Conservation (phyloP, 2,329 filamentous ascomycete genomes). For the Penicillium sp. region DNA sequence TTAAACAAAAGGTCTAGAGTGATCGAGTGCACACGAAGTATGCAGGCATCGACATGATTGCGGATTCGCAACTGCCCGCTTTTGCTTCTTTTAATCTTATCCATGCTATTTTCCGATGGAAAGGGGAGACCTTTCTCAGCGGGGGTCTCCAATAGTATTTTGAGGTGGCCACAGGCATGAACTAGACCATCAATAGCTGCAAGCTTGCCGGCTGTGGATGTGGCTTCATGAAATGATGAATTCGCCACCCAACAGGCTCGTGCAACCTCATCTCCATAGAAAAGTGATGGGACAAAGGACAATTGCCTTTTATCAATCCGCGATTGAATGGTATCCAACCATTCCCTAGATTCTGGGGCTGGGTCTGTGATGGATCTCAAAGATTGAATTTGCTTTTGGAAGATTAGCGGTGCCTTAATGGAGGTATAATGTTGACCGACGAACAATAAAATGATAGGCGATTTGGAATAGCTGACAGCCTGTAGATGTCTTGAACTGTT, state of each 20-base stretch:
- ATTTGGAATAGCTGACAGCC: neutral
- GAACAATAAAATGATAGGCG: neutral
- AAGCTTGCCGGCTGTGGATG: neutral
- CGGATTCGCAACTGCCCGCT: neutral
- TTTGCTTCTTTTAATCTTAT: neutral
- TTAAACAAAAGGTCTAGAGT: neutral
- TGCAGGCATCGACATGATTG: neutral
- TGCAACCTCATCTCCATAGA: neutral
- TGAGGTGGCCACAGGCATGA: neutral
- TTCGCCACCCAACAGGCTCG: neutral
- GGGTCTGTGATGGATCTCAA: neutral
- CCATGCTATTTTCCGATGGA: neutral
- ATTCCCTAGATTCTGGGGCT: neutral
- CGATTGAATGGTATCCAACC: neutral
- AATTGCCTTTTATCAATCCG: neutral
- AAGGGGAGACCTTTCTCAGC: neutral
- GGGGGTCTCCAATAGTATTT: neutral
- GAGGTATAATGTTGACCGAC: neutral
- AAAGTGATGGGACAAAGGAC: neutral
- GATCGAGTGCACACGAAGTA: neutral
- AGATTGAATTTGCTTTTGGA: neutral
- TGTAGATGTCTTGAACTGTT: neutral
- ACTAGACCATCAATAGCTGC: neutral
- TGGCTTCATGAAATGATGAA: neutral
- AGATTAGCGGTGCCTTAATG: neutral